phyloP scores from a whole-genome alignment of 2,329 filamentous ascomycete species.

The Monilinia polystroma region DNA sequence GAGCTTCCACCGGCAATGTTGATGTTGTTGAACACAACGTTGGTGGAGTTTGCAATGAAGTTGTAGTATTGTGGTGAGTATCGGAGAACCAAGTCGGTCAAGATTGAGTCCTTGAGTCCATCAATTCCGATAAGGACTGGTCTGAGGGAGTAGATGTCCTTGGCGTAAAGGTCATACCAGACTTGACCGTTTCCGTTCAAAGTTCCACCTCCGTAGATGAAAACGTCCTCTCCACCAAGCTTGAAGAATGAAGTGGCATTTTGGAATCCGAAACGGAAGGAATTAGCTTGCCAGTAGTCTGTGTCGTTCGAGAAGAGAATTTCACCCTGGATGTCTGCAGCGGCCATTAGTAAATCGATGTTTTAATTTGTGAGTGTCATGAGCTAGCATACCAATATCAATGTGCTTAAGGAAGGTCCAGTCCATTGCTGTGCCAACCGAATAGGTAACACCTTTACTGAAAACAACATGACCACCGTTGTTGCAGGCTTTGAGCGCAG shows the following conservation, averaged over 20 bases:
- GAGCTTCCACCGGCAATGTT: conserved; percentile 55
- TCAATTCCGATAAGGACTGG: conserved; percentile 59
- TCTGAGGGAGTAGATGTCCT: conserved; percentile 55
- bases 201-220: conserved; percentile 64
- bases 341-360: background rate
- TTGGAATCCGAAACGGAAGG: conserved; percentile 64
- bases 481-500: conserved; percentile 58
- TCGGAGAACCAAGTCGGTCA: conserved; percentile 59
- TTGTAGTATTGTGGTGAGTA: conserved; percentile 62
- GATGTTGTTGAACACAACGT: conserved; percentile 63
- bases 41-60: conserved; percentile 62
- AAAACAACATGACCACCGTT: conserved; percentile 60
- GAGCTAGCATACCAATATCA: conserved; percentile 52
- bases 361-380: background rate
- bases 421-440: conserved; percentile 62
- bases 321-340: conserved; percentile 55
- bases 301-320: conserved; percentile 66
- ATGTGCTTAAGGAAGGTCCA: conserved; percentile 63
- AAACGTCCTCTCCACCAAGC: conserved; percentile 63
- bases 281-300: conserved; percentile 65
- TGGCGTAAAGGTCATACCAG: conserved; percentile 58
- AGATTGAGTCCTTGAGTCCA: conserved; percentile 55
- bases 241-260: conserved; percentile 67
- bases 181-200: conserved; percentile 64
- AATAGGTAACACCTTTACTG: conserved; percentile 54